Base-by-base conservation (phyloP, 1,139 yeast species). In the Saccharomycopsis phalli region DNA sequence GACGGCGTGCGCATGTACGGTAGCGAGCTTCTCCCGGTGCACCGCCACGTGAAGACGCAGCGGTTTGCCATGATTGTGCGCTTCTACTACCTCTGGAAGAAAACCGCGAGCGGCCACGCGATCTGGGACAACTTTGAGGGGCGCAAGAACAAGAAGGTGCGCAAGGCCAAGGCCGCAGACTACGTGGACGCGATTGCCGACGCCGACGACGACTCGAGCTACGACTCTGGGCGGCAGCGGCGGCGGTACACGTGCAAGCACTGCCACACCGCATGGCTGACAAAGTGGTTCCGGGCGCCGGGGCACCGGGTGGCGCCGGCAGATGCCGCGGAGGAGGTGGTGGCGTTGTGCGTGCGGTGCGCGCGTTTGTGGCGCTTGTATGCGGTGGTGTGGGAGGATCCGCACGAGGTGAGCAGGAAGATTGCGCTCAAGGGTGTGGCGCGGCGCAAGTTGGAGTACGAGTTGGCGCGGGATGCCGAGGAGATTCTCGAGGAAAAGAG, bases 281-380 rank as follows among this genome's bases (percentile, higher is more conserved):
- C 59, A 1, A 76, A 69, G 45, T 86, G 95, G 95, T 73, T 71
- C 47, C 65, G 82, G 39, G 73, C 81, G 1, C 81, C 93, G 0
- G 94, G 93, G 0, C 65, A 59, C 47, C 53, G 61, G 1, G 73
- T 69, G 33, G 69, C 67, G 1, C 58, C 49, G 0, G 42, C 54
- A 2, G 60, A 60, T 31, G 56, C 56, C 0, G 53, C 55, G 3
- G 48, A 50, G 4, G 51, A 51, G 4, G 61, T 68, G 1, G 57
- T 65, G 8, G 95, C 87, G 0, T 62, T 91, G 14, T 91, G 98
- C 56, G 62, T 71, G 36, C 67, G 97, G 41, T 91, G 98, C 63
- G 95, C 96, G 0, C 68, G 80, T 44, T 58, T 91, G 31, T 91
- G 98, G 98, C 68, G 95, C 55, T 65, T 93, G 33, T 91, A 91